phyloP scores from a whole-genome alignment of 2,329 filamentous ascomycete species.

The Diaporthe amygdali region DNA sequence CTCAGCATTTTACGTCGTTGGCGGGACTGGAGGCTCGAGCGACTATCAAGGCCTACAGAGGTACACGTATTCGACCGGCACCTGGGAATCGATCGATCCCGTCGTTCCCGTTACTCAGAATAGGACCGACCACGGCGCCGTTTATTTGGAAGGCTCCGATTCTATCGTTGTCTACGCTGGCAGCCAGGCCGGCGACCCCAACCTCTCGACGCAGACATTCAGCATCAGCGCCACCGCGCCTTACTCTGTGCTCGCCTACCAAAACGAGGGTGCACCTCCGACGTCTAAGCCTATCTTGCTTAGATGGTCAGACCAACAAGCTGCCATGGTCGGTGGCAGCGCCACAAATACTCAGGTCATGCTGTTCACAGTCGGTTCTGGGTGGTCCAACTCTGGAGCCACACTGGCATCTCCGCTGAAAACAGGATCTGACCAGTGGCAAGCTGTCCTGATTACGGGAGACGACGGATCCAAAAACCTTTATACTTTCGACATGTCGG shows the following conservation, averaged over 20 bases:
- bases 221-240: slow-evolving; percentile 71
- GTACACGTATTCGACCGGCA: slow-evolving; percentile 58
- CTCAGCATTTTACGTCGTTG: slow-evolving; percentile 79
- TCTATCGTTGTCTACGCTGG: slow-evolving; percentile 84
- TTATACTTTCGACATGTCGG: slow-evolving; percentile 77
- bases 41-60: slow-evolving; percentile 79
- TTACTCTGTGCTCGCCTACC: slow-evolving; percentile 64
- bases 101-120: slow-evolving; percentile 64
- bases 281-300: slow-evolving; percentile 74
- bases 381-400: slow-evolving; percentile 73
- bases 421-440: slow-evolving; percentile 60
- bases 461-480: slow-evolving; percentile 80
- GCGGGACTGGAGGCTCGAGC: slow-evolving; percentile 63
- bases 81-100: slow-evolving; percentile 55
- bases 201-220: slow-evolving; percentile 76
- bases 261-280: slow-evolving; percentile 61
- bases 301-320: slow-evolving; percentile 73
- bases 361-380: slow-evolving; percentile 67
- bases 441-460: slow-evolving; percentile 70
- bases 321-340: slow-evolving; percentile 77
- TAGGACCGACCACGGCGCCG: slow-evolving; percentile 75
- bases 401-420: slow-evolving; percentile 65
- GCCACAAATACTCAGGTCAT: slow-evolving; percentile 71
- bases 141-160: slow-evolving; percentile 73
- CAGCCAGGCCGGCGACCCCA: slow-evolving; percentile 61